Evolutionary conservation across 2,329 filamentous ascomycete species (phyloP), one percentile per base, ranked within the genome.

Genomic region (Sclerotinia sclerotiorum): DNA sequence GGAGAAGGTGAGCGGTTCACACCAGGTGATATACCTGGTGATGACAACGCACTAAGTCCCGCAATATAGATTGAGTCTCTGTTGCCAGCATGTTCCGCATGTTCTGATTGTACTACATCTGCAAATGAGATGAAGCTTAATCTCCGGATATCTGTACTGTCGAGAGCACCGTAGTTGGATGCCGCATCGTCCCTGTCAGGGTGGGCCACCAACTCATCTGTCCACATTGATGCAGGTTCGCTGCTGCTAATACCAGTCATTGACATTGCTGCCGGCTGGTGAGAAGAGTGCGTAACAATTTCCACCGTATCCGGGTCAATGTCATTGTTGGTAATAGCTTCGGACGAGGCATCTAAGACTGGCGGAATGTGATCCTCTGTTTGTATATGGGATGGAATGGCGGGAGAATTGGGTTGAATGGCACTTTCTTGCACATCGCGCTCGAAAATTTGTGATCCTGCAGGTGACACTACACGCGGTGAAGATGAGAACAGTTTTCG

Each of bases 61-160:
- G 87, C 85, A 69, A 90, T 80, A 77, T 93, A 88, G 68, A 91
- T 83, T 67, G 88, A 90, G 70, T 94, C 91, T 72, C 89, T 84
- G 73, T 85, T 88, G 58, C 85, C 83, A 46, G 83, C 81, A 70
- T 85, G 81, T 69, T 88, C 85, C 42, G 87, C 87, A 75, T 94
- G 91, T 78, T 95, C 92, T 46, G 90, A 86, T 77, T 97, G 93
- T 52, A 98, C 93, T 13, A 98, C 93, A 76, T 98, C 94, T 70
- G 94, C 94, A 79, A 98, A 98, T 10, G 93, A 97, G 77, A 98
- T 97, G 81, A 98, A 98, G 78, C 91, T 95, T 71, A 98, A 81
- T 29, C 94, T 88, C 57, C 92, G 89, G 24, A 96, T 87, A 75
- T 97, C 94, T 58, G 87, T 84, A 51, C 85, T 86, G 75, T 97